Conservation (phyloP, 441 rosid genomes). For the Adansonia grandidieri region DNA sequence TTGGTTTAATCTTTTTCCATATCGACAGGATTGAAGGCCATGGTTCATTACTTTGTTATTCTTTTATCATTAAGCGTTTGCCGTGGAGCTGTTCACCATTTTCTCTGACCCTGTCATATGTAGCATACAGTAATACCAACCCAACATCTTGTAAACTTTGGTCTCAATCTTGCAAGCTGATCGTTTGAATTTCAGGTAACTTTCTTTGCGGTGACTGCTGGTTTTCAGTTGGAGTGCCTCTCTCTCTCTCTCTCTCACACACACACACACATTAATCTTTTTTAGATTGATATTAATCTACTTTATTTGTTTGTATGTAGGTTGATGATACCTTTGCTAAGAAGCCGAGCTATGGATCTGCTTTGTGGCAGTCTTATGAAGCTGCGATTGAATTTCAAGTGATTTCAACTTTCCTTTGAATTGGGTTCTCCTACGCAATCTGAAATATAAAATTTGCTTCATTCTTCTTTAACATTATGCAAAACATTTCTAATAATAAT, state of each 20-base stretch:
- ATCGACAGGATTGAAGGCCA: not conserved
- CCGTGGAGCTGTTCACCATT: not conserved
- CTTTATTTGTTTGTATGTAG: conserved; percentile 41
- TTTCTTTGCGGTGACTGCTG: no score
- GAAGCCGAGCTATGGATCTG: conserved; percentile 75
- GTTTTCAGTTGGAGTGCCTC: no score
- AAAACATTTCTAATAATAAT: no score
- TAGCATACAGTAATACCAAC: conserved; percentile 93
- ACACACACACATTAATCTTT: not conserved
- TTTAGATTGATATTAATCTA: conserved; percentile 1
- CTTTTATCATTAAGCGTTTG: not conserved
- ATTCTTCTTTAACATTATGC: no score
- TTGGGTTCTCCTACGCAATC: not conserved
- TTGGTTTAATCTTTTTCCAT: not conserved
- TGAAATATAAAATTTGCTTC: no score
- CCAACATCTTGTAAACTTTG: conserved; percentile 82
- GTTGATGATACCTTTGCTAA: conserved; percentile 89
- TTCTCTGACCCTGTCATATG: conserved; percentile 26
- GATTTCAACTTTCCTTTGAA: not conserved
- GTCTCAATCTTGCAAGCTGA: conserved; percentile 89
- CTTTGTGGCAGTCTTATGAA: conserved; percentile 86
- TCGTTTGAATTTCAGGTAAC: conserved; percentile 95
- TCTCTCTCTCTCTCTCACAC: no score
- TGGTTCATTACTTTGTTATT: not conserved
- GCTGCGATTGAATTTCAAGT: conserved; percentile 64